Conservation (phyloP, 768 basidiomycete genomes). For the Lentinula aciculospora region DNA sequence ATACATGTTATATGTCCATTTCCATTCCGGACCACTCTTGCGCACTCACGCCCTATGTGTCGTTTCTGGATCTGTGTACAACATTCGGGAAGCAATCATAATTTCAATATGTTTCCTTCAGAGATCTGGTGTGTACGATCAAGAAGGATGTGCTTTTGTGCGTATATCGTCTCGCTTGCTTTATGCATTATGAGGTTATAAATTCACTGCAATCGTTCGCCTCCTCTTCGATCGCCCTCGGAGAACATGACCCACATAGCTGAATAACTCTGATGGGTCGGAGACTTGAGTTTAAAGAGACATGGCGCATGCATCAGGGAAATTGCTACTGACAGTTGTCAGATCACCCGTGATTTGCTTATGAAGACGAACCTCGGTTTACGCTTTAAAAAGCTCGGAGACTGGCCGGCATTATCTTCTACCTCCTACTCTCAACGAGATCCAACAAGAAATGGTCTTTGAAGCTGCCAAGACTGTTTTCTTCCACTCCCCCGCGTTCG, state of each 20-base stretch:
- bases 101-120: background rate
- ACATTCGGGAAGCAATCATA: background rate
- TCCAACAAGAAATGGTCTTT: conserved; percentile 16
- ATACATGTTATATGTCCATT: background rate
- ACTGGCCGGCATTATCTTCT: background rate
- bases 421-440: too few species aligned
- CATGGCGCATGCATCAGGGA: background rate
- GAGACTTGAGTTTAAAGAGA: too few species aligned
- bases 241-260: too few species aligned
- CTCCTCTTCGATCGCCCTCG: background rate
- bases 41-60: background rate
- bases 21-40: background rate
- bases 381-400: background rate
- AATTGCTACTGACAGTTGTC: background rate
- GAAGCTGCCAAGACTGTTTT: conserved; percentile 49
- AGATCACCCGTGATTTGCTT: conserved; percentile 5
- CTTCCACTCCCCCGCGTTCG: conserved; percentile 57
- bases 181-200: background rate
- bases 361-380: conserved; percentile 1
- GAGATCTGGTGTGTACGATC: background rate
- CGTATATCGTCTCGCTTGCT: background rate
- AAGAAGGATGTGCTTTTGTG: background rate
- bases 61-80: background rate
- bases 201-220: background rate
- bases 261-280: too few species aligned